Percentiles rank a stretch among this genome's conserved stretches.
Evolutionary conservation across 441 rosid genomes (phyloP).

Genomic region (Erodium moschatum): DNA sequence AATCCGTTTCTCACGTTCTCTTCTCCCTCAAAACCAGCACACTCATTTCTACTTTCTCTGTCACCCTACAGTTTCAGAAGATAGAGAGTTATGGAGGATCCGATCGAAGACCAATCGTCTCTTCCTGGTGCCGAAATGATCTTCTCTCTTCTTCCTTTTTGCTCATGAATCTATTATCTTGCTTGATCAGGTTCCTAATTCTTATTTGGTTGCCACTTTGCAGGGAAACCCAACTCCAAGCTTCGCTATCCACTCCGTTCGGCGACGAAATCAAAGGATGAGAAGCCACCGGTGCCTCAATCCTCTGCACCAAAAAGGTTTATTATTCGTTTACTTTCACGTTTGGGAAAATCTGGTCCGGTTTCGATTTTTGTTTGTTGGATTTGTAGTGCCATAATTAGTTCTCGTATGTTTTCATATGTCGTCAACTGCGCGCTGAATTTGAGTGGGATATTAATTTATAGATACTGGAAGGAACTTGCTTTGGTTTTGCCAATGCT

Average conservation of each 20-base stretch:
- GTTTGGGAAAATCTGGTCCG: background rate
- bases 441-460: background rate
- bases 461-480: background rate
- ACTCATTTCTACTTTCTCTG: background rate
- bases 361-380: too few species aligned
- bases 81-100: conserved; percentile 2
- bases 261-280: conserved; percentile 29
- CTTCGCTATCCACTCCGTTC: conserved; percentile 71
- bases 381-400: background rate
- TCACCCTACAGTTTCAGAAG: background rate
- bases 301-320: conserved; percentile 58
- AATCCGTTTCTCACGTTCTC: background rate
- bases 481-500: background rate
- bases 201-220: background rate
- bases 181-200: background rate
- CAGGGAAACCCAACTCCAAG: conserved; percentile 43
- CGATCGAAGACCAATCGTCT: conserved; percentile 1
- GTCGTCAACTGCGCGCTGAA: background rate
- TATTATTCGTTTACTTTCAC: too few species aligned
- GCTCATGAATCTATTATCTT: background rate
- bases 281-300: conserved; percentile 38
- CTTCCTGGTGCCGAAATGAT: background rate
- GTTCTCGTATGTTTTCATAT: background rate
- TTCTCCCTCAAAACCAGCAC: too few species aligned
- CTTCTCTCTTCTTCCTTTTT: background rate